A percentile compares a stretch with the other conserved stretches of the same genome.
phyloP scores from a whole-genome alignment of 2,329 filamentous ascomycete species.

The Cladorrhinum sp. region DNA sequence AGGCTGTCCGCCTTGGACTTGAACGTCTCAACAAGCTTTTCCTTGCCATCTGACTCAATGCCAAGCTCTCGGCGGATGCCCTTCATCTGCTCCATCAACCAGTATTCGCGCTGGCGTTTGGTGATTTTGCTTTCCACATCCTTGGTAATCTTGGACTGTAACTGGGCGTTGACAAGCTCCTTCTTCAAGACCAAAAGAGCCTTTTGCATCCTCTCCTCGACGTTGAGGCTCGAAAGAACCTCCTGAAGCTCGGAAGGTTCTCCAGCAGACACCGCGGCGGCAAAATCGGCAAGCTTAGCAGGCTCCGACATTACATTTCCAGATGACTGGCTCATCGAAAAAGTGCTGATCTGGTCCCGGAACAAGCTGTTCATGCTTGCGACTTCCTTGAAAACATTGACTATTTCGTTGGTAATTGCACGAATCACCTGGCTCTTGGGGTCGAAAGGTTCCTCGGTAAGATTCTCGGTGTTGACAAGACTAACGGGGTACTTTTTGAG shows the following conservation, averaged over 20 bases:
- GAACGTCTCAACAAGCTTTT: slow-evolving; percentile 96
- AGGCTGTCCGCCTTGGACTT: slow-evolving; percentile 91
- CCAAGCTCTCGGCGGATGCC: slow-evolving; percentile 93
- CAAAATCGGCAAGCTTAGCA: slow-evolving; percentile 93
- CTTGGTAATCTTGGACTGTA: slow-evolving; percentile 96
- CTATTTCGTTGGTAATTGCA: slow-evolving; percentile 93
- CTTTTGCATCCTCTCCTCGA: slow-evolving; percentile 90
- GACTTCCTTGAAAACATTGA: slow-evolving; percentile 98
- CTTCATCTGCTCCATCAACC: slow-evolving; percentile 99
- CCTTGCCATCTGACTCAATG: slow-evolving; percentile 95
- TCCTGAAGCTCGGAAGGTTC: slow-evolving; percentile 91
- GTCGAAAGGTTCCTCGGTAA: slow-evolving; percentile 84
- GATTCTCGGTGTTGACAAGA: slow-evolving; percentile 91
- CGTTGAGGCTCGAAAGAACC: slow-evolving; percentile 81
- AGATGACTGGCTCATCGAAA: slow-evolving; percentile 90
- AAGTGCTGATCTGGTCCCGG: slow-evolving; percentile 94
- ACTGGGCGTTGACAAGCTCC: slow-evolving; percentile 94
- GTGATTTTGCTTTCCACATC: slow-evolving; percentile 97
- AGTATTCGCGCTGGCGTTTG: slow-evolving; percentile 96
- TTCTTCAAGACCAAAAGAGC: slow-evolving; percentile 92
- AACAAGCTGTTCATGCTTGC: slow-evolving; percentile 92
- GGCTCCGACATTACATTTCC: slow-evolving; percentile 95
- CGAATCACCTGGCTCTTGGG: slow-evolving; percentile 85
- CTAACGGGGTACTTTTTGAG: slow-evolving; percentile 88
- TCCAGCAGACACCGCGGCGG: slow-evolving; percentile 91